Percentiles rank a stretch among this genome's conserved stretches.
Conservation (phyloP, 108 stramenopile genomes). For the Seminavis robusta region DNA sequence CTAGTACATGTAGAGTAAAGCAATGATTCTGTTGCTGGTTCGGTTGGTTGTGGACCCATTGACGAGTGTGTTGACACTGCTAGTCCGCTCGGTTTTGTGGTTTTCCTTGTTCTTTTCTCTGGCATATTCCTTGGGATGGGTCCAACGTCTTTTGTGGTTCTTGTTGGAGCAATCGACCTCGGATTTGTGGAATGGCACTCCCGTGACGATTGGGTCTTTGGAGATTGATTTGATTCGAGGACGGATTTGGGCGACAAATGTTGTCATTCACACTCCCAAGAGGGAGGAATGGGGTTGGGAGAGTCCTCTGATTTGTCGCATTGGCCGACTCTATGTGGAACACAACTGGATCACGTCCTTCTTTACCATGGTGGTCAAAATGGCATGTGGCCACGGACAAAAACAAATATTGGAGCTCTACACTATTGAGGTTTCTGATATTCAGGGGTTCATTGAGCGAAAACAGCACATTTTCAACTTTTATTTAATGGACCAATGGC, state of each 20-base stretch:
- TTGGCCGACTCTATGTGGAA: conserved; percentile 37
- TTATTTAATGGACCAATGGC: conserved; percentile 37
- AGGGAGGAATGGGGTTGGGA: conserved; percentile 52
- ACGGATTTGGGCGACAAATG: conserved; percentile 28
- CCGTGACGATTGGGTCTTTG: conserved; percentile 44
- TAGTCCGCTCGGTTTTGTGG: no score
- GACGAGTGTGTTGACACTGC: no score
- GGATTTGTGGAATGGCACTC: conserved; percentile 33
- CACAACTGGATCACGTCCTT: conserved; percentile 19
- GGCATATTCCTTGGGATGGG: conserved; percentile 37
- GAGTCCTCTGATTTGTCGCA: conserved; percentile 44
- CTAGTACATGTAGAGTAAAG: no score
- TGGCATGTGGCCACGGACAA: conserved; percentile 10
- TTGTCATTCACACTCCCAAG: conserved; percentile 42
- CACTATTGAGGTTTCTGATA: conserved; percentile 33
- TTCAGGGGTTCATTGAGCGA: conserved; percentile 63
- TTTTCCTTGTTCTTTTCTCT: conserved; percentile 13
- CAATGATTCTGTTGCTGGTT: no score
- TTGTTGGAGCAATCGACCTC: conserved; percentile 23
- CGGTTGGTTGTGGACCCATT: no score
- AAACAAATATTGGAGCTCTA: conserved; percentile 41
- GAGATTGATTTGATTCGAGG: conserved; percentile 38
- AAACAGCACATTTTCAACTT: conserved; percentile 51
- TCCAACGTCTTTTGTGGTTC: conserved; percentile 43
- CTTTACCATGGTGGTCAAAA: conserved; percentile 18